Base-by-base conservation (phyloP, 2,329 filamentous ascomycete genomes). In the Claviceps cyperi region DNA sequence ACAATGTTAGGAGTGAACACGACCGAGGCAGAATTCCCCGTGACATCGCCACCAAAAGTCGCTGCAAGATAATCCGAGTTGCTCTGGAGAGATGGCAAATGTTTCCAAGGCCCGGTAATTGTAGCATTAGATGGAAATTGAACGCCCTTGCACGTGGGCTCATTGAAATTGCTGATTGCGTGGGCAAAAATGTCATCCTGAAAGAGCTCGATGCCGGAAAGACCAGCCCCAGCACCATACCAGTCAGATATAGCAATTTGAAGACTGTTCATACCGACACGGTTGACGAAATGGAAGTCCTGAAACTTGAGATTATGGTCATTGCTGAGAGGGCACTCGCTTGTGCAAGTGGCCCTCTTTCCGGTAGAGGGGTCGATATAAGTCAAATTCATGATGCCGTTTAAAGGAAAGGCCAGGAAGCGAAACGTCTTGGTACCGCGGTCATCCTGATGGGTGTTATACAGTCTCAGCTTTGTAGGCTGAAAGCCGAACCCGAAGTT, bases 311-410 rank as follows among this genome's bases (percentile, higher is more conserved):
- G 64, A 5, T 74, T 77, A 17, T 73, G 68, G 59, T 87, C 80
- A 60, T 81, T 73, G 54, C 85, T 88, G 46, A 98, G 75, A n/a
- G 90, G 86, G 59, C 92, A 98, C 60, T 80, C 76, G 53, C 81
- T 83, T 49, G 90, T 88, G 68, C 92, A 98, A 51, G 77, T 81
- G 32, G 71, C 68, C 50, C 83, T 82, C 47, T 77, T 69, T 24
- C 84, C 84, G 1, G 79, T 84, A 39, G 63, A 70, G 22, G 84
- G 83, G 60, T 97, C 88, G 55, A 82, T 81, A 59, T 92, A 97
- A 38, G 89, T 94, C 61, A 98, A 76, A 66, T 97, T 96, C 81
- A 98, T 86, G 63, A 98, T 96, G 48, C 92, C 92, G 54, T 86
- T 83, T 60, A 91, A 80, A 5, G 91, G 90, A 52, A 91, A 71